phyloP scores from a whole-genome alignment of 73 alveolate genomes.

The Paramecium octaurelia region DNA sequence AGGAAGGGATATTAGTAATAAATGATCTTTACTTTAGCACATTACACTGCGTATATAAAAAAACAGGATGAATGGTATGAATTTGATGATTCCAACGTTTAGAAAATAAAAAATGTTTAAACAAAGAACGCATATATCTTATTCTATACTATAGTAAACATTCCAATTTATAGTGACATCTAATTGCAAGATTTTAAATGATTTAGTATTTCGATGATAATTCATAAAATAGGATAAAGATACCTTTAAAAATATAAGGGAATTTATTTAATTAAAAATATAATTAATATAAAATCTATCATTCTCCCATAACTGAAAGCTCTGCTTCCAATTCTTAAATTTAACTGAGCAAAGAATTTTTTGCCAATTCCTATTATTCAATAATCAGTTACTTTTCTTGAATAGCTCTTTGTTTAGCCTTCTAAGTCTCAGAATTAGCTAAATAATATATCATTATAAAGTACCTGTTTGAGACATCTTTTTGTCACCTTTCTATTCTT shows the following conservation, averaged over 20 bases:
- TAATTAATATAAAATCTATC: not conserved
- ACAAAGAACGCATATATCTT: not conserved
- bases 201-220: not conserved
- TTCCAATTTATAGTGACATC: not conserved
- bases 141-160: not conserved
- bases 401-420: not conserved
- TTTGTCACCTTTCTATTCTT: not conserved
- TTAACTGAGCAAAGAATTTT: not conserved
- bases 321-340: conserved; percentile 25
- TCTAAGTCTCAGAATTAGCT: not conserved
- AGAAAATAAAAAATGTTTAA: not conserved
- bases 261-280: not conserved
- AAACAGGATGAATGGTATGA: not conserved
- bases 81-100: not conserved
- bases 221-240: not conserved
- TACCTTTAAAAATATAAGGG: not conserved
- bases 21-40: not conserved
- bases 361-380: not conserved
- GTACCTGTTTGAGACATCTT: not conserved
- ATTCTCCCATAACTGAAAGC: not conserved
- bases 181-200: not conserved
- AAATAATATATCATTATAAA: not conserved
- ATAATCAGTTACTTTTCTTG: not conserved
- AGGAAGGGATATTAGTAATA: not conserved
- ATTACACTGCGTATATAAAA: not conserved